phyloP scores from a whole-genome alignment of 2,329 filamentous ascomycete species.

The Beauveria rudraprayagi region DNA sequence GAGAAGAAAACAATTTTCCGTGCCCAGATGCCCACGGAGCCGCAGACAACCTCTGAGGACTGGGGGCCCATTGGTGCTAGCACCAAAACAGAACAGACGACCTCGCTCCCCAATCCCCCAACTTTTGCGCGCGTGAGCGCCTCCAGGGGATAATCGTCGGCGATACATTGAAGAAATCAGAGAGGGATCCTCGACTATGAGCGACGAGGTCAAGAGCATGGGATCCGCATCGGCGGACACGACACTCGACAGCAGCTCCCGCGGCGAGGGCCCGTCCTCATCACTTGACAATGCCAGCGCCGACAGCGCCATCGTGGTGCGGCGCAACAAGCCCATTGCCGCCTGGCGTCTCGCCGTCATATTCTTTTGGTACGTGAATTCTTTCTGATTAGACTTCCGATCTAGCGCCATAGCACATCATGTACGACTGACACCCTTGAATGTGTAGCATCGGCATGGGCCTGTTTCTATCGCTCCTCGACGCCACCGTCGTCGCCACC shows the following conservation, averaged over 20 bases:
- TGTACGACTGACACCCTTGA: too few species aligned
- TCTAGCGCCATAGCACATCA: too few species aligned
- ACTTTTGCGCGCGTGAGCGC: too few species aligned
- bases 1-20: too few species aligned
- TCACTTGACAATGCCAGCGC: not conserved
- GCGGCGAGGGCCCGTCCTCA: not conserved
- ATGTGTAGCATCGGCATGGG: constrained; percentile 9
- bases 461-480: constrained; percentile 11
- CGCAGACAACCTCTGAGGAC: too few species aligned
- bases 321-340: constrained; percentile 15
- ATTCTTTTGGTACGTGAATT: constrained; percentile 12
- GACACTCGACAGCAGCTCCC: not conserved
- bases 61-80: too few species aligned
- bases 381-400: not conserved
- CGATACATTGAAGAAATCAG: too few species aligned
- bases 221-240: constrained; percentile 1
- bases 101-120: too few species aligned
- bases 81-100: too few species aligned
- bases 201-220: constrained; percentile 5
- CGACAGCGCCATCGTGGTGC: constrained; percentile 8
- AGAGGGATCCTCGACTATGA: not conserved
- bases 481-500: constrained; percentile 13
- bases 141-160: too few species aligned
- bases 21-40: too few species aligned
- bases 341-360: constrained; percentile 13